These are phyloP conservation scores for Farysia itapuensis DNA, from an alignment of 1,284 basidiomycete genomes.

Conservation along the genomic window DNA sequence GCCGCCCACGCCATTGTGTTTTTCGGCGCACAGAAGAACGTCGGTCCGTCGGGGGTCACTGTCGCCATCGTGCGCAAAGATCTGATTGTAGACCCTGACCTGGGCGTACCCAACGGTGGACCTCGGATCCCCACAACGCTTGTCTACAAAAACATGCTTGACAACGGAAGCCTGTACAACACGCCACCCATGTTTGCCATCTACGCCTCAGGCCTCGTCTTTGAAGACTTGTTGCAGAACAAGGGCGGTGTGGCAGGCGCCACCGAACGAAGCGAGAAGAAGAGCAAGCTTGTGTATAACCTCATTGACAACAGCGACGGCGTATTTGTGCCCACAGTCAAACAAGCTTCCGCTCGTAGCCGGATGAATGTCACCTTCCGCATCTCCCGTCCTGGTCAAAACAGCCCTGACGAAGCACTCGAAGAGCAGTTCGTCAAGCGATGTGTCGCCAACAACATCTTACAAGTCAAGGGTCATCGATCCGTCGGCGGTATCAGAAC, in stretches of 20 bases:
- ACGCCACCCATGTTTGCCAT: slow-evolving; percentile 91
- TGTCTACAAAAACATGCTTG: slow-evolving; percentile 81
- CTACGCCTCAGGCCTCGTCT: slow-evolving; percentile 86
- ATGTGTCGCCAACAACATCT: slow-evolving; percentile 43
- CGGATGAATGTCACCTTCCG: slow-evolving; percentile 59
- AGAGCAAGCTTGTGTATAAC: slow-evolving; percentile 45
- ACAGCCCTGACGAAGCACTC: slow-evolving; percentile 40
- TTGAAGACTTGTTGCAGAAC: slow-evolving; percentile 68
- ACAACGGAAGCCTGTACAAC: slow-evolving; percentile 83
- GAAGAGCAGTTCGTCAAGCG: slow-evolving; percentile 49
- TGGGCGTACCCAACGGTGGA: slow-evolving; percentile 59
- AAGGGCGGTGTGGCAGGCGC: slow-evolving; percentile 69
- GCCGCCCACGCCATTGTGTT: slow-evolving; percentile 77
- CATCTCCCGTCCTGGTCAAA: slow-evolving; percentile 26
- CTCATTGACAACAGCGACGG: slow-evolving; percentile 40
- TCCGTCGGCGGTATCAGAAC: slow-evolving; percentile 70
- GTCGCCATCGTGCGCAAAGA: slow-evolving; percentile 90
- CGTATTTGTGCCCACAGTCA: slow-evolving; percentile 45
- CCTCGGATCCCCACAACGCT: slow-evolving; percentile 75
- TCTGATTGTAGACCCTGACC: slow-evolving; percentile 63
- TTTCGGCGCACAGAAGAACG: slow-evolving; percentile 98
- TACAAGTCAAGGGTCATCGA: slow-evolving; percentile 51
- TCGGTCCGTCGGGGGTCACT: slow-evolving; percentile 91
- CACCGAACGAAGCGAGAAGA: slow-evolving; percentile 34
- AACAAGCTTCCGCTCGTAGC: slow-evolving; percentile 45